Conservation (phyloP, 352 stramenopile genomes). For the Globisporangium canariense region DNA sequence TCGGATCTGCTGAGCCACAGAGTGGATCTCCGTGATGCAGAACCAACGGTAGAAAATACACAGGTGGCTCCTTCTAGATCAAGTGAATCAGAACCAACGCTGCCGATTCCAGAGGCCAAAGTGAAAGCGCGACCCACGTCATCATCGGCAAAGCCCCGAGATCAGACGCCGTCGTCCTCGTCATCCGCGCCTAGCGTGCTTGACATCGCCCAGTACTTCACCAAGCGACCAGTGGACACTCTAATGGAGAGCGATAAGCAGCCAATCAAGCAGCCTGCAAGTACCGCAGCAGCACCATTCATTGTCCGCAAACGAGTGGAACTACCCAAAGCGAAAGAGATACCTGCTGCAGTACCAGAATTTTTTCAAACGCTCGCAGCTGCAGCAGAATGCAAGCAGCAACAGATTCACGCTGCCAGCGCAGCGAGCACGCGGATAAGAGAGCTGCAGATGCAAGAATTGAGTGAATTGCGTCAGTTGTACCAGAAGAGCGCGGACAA, state of each 20-base stretch:
- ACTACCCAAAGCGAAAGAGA: background rate
- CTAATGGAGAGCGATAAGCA: background rate
- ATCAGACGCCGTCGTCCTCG: background rate
- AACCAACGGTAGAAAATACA: background rate
- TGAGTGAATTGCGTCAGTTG: slow-evolving; percentile 20
- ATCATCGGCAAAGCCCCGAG: background rate
- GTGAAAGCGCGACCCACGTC: background rate
- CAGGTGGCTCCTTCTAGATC: background rate
- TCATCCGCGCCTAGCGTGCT: background rate
- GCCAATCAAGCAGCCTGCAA: background rate
- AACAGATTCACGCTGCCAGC: background rate
- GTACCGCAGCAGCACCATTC: background rate
- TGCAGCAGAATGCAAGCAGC: background rate
- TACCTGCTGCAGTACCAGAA: background rate
- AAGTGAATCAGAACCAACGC: background rate
- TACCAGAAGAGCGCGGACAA: slow-evolving; percentile 20
- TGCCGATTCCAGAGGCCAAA: background rate
- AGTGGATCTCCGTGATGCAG: background rate
- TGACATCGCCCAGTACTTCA: slow-evolving; percentile 7
- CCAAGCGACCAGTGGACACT: background rate
- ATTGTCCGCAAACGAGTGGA: slow-evolving; percentile 12
- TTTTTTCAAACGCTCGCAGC: background rate
- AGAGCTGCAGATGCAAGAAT: slow-evolving; percentile 14
- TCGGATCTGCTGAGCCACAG: background rate
- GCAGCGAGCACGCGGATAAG: slow-evolving; percentile 15